Percentiles rank a stretch among this genome's conserved stretches.
Conservation (phyloP, 495 filamentous ascomycete genomes). For the Neurospora hispaniola region DNA sequence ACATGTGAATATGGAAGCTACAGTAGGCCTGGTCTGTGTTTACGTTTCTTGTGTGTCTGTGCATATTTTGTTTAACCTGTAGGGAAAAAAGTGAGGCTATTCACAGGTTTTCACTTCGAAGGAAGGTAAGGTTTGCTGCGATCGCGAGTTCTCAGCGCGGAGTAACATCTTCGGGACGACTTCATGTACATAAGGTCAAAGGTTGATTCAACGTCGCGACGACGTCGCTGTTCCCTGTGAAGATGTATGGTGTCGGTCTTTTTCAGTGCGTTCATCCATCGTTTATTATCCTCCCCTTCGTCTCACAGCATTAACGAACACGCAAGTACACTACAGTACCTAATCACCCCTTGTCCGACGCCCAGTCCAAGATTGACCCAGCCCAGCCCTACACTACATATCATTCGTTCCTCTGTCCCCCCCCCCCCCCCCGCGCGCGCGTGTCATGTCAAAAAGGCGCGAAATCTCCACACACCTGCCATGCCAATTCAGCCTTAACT, state of each 20-base stretch:
- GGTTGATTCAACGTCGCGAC: not conserved
- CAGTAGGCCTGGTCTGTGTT: no score
- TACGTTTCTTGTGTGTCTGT: no score
- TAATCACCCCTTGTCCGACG: not conserved
- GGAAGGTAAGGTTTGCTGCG: no score
- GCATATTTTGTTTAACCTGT: no score
- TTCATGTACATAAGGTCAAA: not conserved
- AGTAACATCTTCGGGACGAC: not conserved
- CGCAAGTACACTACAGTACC: no score
- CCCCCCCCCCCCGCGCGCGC: no score
- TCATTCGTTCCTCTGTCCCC: not conserved
- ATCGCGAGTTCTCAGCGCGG: not conserved
- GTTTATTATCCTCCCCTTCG: not conserved
- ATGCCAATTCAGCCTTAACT: not conserved
- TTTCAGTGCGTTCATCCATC: not conserved
- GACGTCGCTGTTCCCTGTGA: not conserved
- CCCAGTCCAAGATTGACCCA: not conserved
- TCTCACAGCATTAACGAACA: not conserved
- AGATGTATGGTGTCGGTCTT: not conserved
- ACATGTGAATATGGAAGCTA: no score
- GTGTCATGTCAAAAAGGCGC: not conserved
- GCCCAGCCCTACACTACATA: no score
- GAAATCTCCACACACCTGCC: not conserved
- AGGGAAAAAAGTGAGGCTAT: no score
- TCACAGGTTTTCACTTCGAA: no score